A percentile compares a stretch with the other conserved stretches of the same genome.
Evolutionary conservation across 371 early-diverging fungal species (phyloP).

Genomic region (Apophysomyces trapeziformis): DNA sequence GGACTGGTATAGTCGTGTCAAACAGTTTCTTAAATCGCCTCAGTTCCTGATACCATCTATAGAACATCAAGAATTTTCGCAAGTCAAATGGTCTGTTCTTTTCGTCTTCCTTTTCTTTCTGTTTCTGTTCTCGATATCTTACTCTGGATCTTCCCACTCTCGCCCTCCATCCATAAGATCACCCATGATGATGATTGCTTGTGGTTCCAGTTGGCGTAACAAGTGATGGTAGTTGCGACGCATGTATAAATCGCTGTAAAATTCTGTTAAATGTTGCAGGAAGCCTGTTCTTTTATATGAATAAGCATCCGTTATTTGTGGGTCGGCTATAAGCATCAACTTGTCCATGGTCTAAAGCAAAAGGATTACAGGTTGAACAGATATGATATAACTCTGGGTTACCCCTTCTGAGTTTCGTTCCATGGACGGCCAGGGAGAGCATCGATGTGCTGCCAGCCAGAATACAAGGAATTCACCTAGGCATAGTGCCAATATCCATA

Average conservation of each 20-base stretch:
- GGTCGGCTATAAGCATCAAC: conserved; percentile 80
- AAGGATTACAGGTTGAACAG: not conserved
- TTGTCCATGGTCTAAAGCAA: conserved; percentile 16
- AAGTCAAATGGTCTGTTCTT: not conserved
- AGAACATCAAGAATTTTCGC: not conserved
- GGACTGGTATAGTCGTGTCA: conserved; percentile 13
- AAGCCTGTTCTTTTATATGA: conserved; percentile 73
- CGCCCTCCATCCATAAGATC: conserved; percentile 91
- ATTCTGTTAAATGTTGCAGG: conserved; percentile 63
- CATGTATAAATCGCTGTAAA: conserved; percentile 87
- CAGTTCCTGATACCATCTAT: conserved; percentile 21
- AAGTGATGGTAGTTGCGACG: conserved; percentile 72
- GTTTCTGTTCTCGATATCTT: conserved; percentile 14
- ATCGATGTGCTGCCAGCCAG: conserved; percentile 25
- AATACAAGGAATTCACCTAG: conserved; percentile 29
- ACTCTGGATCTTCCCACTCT: conserved; percentile 67
- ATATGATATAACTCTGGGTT: conserved; percentile 3
- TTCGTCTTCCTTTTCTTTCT: not conserved
- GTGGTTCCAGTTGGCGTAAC: conserved; percentile 52
- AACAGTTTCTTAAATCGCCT: conserved; percentile 41
- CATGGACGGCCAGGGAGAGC: conserved; percentile 24
- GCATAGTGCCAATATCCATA: conserved; percentile 26
- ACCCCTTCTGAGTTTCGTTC: not conserved
- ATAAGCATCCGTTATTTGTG: conserved; percentile 90
- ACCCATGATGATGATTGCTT: conserved; percentile 78